These are phyloP conservation scores for Saksenaea vasiformis DNA, from an alignment of 371 early-diverging fungal species.

Conservation along the genomic window DNA sequence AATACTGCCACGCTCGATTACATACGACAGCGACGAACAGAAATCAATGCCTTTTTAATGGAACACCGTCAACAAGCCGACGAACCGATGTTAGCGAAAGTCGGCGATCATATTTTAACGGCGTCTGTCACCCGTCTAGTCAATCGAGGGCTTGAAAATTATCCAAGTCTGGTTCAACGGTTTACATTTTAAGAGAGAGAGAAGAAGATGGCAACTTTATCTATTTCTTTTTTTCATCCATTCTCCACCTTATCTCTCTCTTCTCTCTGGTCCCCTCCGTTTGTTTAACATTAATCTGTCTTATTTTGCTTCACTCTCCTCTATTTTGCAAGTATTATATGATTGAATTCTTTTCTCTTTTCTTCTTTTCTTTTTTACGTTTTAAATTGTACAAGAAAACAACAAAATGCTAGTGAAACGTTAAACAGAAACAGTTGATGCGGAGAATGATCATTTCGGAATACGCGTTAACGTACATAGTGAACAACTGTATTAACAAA, in stretches of 20 bases:
- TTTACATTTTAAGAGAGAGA: constrained; percentile 13
- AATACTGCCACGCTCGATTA: constrained; percentile 17
- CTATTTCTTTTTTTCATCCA: neutral
- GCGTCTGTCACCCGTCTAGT: constrained; percentile 44
- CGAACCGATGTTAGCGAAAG: constrained; percentile 21
- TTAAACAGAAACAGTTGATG: too few species aligned
- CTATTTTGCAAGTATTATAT: constrained; percentile 1
- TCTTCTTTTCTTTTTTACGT: neutral
- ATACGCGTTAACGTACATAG: constrained; percentile 9
- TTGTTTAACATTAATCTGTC: constrained; percentile 1
- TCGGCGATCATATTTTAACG: constrained; percentile 34
- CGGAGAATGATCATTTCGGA: too few species aligned
- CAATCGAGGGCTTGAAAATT: constrained; percentile 36
- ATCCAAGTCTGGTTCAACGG: constrained; percentile 35
- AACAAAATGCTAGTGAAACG: too few species aligned
- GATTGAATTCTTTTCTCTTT: neutral
- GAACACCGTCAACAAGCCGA: constrained; percentile 8
- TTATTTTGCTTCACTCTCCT: neutral
- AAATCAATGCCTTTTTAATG: constrained; percentile 16
- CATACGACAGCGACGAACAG: constrained; percentile 23
- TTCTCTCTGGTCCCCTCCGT: too few species aligned
- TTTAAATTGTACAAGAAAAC: neutral
- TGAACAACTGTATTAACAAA: too few species aligned
- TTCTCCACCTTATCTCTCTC: neutral
- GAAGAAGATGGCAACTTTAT: neutral